These are phyloP conservation scores for Cryoendolithus antarcticus DNA, from an alignment of 2,329 filamentous ascomycete genomes.

Conservation along the genomic window DNA sequence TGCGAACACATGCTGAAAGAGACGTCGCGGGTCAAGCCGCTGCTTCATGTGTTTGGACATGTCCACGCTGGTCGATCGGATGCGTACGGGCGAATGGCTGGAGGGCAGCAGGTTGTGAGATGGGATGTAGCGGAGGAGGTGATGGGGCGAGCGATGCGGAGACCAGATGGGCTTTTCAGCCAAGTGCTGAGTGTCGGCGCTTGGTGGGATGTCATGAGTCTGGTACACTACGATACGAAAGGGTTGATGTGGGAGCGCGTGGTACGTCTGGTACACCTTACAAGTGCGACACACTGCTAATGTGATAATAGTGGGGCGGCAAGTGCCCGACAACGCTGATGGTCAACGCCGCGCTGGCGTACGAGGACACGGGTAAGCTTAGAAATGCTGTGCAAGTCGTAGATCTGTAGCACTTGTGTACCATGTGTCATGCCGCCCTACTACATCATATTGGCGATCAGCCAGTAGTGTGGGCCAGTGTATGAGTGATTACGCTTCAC, in stretches of 20 bases:
- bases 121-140: conserved; percentile 63
- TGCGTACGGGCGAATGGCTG: conserved; percentile 18
- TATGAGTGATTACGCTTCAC: too few species aligned
- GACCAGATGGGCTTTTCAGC: conserved; percentile 25
- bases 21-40: conserved; percentile 62
- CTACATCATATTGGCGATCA: too few species aligned
- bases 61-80: conserved; percentile 52
- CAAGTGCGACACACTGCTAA: conserved; percentile 27
- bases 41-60: conserved; percentile 74
- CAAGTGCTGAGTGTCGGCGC: conserved; percentile 26
- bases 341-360: conserved; percentile 49
- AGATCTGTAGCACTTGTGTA: conserved; percentile 11
- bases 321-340: conserved; percentile 30
- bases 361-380: conserved; percentile 35
- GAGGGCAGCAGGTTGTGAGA: conserved; percentile 56
- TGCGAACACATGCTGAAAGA: conserved; percentile 58
- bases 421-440: too few species aligned
- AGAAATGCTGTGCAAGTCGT: conserved; percentile 33
- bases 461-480: too few species aligned
- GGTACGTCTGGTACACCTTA: too few species aligned
- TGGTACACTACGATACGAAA: conserved; percentile 40
- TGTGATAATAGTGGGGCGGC: conserved; percentile 35
- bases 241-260: conserved; percentile 48
- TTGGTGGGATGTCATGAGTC: conserved; percentile 41
- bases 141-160: conserved; percentile 53